phyloP scores from a whole-genome alignment of 2,329 filamentous ascomycete species.

The Cryphonectria nitschkei region DNA sequence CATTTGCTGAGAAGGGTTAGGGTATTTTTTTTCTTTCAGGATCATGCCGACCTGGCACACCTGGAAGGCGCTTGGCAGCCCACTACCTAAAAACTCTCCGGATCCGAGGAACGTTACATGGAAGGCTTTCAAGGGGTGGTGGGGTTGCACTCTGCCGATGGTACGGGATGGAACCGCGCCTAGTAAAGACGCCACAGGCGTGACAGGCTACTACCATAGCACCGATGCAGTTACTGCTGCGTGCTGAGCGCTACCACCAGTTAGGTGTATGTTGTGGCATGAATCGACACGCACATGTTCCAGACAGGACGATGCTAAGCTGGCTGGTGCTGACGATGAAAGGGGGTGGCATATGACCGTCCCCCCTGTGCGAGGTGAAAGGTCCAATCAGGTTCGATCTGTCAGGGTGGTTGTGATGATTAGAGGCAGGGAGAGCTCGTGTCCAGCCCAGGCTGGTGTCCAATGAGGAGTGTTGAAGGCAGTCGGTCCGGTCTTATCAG shows the following conservation, averaged over 20 bases:
- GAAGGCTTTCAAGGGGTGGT: not conserved
- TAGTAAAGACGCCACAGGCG: not conserved
- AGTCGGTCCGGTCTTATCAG: slow-evolving; percentile 5
- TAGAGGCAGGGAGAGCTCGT: not conserved
- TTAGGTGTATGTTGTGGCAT: not conserved
- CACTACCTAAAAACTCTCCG: not conserved
- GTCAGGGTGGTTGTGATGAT: not conserved
- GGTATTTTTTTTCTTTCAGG: not conserved
- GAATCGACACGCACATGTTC: not conserved
- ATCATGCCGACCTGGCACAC: not conserved
- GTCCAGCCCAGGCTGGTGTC: not conserved
- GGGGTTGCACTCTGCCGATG: no score
- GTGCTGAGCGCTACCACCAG: not conserved
- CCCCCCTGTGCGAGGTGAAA: not conserved
- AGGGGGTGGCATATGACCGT: not conserved
- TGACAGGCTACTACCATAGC: not conserved
- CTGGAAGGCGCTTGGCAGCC: no score
- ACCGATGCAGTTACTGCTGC: not conserved
- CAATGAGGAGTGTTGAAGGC: not conserved
- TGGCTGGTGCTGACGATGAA: not conserved
- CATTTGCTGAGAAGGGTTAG: not conserved
- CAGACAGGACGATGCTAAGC: not conserved
- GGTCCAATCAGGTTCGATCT: not conserved
- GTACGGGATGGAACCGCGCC: not conserved
- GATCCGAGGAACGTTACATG: slow-evolving; percentile 16